A percentile compares a stretch with the other conserved stretches of the same genome.
These are phyloP conservation scores for Thraustotheca clavata DNA, from an alignment of 352 stramenopile genomes.

Conservation along the genomic window DNA sequence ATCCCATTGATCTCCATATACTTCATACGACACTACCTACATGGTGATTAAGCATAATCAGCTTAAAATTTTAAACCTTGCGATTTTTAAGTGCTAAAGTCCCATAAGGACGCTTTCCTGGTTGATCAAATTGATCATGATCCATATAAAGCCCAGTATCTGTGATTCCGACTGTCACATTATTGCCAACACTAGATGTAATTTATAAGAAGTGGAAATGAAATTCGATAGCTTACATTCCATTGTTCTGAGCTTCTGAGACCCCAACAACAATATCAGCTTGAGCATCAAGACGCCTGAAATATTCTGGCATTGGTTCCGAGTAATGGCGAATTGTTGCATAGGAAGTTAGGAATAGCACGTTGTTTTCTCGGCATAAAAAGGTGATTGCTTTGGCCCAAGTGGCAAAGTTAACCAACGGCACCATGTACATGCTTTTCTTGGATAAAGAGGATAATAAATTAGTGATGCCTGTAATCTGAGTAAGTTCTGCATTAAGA, in stretches of 20 bases:
- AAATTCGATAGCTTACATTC: conserved; percentile 32
- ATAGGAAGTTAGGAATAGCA: conserved; percentile 30
- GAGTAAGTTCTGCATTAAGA: conserved; percentile 32
- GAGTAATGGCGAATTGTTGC: conserved; percentile 24
- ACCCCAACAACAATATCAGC: conserved; percentile 54
- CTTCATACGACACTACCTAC: conserved; percentile 77
- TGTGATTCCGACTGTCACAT: conserved; percentile 70
- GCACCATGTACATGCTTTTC: conserved; percentile 23
- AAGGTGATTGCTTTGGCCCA: conserved; percentile 49
- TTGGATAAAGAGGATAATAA: conserved; percentile 36
- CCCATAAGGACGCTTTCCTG: background rate
- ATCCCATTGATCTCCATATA: conserved; percentile 53
- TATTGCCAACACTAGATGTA: conserved; percentile 30
- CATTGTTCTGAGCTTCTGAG: conserved; percentile 40
- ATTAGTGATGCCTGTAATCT: conserved; percentile 48
- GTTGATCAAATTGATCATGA: conserved; percentile 77
- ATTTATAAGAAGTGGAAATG: background rate
- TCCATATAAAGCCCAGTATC: conserved; percentile 74
- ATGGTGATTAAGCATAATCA: background rate
- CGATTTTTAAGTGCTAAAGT: background rate
- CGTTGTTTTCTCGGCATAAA: conserved; percentile 57
- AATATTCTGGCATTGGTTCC: conserved; percentile 14
- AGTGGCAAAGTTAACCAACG: conserved; percentile 37
- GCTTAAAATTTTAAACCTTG: conserved; percentile 2
- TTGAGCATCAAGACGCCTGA: conserved; percentile 50